phyloP scores from a whole-genome alignment of 192 early-diverging fungal genomes.

The Chytriomyces confervae region DNA sequence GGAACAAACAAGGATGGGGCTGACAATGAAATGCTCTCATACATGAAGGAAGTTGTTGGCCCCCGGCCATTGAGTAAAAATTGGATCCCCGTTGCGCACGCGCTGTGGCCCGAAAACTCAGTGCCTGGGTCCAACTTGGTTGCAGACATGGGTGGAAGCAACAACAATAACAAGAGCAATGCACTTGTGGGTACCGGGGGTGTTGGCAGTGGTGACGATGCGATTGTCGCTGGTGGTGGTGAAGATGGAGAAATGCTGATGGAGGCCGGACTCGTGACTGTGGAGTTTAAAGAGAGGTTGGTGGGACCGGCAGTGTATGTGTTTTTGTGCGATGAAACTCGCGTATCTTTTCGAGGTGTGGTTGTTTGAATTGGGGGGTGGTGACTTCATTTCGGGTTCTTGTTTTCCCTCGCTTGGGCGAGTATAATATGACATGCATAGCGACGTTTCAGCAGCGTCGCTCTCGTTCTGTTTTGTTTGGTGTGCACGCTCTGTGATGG shows the following conservation, averaged over 20 bases:
- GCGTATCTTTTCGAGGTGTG: slow-evolving; percentile 28
- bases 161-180: not conserved
- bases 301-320: slow-evolving; percentile 31
- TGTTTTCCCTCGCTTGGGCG: no score
- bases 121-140: slow-evolving; percentile 30
- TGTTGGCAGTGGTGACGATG: slow-evolving; percentile 23
- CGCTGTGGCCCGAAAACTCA: slow-evolving; percentile 35
- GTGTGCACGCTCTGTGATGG: no score
- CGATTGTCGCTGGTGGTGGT: slow-evolving; percentile 25
- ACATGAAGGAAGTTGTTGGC: slow-evolving; percentile 33
- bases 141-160: not conserved
- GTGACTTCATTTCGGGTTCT: not conserved
- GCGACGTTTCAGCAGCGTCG: no score
- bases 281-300: slow-evolving; percentile 28
- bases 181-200: slow-evolving; percentile 24
- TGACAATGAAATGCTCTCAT: slow-evolving; percentile 4
- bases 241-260: slow-evolving; percentile 28
- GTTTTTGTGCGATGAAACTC: slow-evolving; percentile 41
- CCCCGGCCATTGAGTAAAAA: slow-evolving; percentile 10
- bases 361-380: slow-evolving; percentile 20
- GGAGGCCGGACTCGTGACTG: slow-evolving; percentile 31
- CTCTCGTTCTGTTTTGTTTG: no score
- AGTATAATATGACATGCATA: no score
- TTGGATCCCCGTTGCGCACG: slow-evolving; percentile 34
- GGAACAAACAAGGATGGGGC: not conserved